Conservation (phyloP, 768 basidiomycete genomes). For the Boletus edulis region DNA sequence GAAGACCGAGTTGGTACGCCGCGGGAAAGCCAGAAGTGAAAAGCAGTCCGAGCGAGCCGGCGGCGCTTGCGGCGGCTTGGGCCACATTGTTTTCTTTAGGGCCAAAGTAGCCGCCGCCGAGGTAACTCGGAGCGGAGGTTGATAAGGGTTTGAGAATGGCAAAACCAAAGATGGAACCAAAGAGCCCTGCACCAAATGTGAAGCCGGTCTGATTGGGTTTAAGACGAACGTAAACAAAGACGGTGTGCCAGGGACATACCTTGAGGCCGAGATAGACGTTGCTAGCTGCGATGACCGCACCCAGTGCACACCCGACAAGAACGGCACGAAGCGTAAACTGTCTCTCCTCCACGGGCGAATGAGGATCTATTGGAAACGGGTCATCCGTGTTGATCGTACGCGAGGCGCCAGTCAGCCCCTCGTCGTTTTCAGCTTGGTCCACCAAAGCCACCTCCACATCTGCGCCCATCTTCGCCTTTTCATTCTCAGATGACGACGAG, state of each 20-base stretch:
- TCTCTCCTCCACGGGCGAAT: constrained; percentile 39
- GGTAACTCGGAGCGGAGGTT: constrained; percentile 42
- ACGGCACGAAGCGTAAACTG: constrained; percentile 54
- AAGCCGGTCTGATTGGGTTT: constrained; percentile 47
- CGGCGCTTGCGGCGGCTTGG: constrained; percentile 33
- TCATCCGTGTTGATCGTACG: constrained; percentile 24
- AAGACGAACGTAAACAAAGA: neutral
- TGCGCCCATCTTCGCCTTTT: neutral
- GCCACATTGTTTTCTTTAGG: constrained; percentile 54
- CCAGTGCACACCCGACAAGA: constrained; percentile 48
- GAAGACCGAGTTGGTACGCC: constrained; percentile 53
- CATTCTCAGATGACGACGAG: neutral
- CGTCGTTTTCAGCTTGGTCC: neutral
- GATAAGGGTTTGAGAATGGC: constrained; percentile 59
- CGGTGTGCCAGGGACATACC: constrained; percentile 9
- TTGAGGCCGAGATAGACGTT: constrained; percentile 70
- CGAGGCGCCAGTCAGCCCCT: neutral
- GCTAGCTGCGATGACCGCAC: constrained; percentile 56
- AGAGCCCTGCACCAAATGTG: constrained; percentile 61
- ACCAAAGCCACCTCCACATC: constrained; percentile 1
- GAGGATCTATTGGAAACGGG: constrained; percentile 55
- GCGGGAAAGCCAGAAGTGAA: constrained; percentile 61
- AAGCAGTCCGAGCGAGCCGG: constrained; percentile 58
- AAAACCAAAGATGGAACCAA: constrained; percentile 41
- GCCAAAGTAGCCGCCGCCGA: constrained; percentile 54